Percentiles rank a stretch among this genome's conserved stretches.
These are phyloP conservation scores for Candolleomyces aberdarensis DNA, from an alignment of 768 basidiomycete species.

Conservation along the genomic window DNA sequence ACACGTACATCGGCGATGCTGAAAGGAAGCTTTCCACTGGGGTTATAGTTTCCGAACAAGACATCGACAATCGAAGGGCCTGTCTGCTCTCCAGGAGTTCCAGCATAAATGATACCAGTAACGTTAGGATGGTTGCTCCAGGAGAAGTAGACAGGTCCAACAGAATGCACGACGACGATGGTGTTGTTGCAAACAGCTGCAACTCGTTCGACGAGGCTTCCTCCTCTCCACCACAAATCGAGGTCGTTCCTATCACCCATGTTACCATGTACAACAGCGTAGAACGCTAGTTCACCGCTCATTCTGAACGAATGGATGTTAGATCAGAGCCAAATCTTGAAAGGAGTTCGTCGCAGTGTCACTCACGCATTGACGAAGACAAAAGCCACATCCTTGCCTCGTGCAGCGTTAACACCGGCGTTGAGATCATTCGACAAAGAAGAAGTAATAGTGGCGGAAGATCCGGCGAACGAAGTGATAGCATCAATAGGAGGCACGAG, in stretches of 20 bases:
- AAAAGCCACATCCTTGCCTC: slow-evolving; percentile 51
- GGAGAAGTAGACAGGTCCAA: slow-evolving; percentile 69
- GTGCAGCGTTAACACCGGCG: slow-evolving; percentile 36
- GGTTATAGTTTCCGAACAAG: slow-evolving; percentile 74
- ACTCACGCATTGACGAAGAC: slow-evolving; percentile 59
- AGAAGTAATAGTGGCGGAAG: slow-evolving; percentile 36
- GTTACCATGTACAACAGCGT: slow-evolving; percentile 60
- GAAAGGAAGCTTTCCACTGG: slow-evolving; percentile 67
- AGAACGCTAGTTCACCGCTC: slow-evolving; percentile 53
- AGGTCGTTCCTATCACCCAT: slow-evolving; percentile 59
- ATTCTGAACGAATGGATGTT: slow-evolving; percentile 31
- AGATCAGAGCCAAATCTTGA: slow-evolving; percentile 18
- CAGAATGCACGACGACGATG: slow-evolving; percentile 76
- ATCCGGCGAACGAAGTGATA: slow-evolving; percentile 36
- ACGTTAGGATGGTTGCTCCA: slow-evolving; percentile 80
- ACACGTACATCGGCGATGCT: slow-evolving; percentile 62
- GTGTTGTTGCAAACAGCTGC: slow-evolving; percentile 73
- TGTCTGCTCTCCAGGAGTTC: slow-evolving; percentile 68
- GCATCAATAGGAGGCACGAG: slow-evolving; percentile 46
- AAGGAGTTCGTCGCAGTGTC: neutral
- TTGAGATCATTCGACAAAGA: slow-evolving; percentile 43
- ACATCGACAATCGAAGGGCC: slow-evolving; percentile 78
- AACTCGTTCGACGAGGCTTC: slow-evolving; percentile 47
- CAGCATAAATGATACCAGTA: slow-evolving; percentile 57
- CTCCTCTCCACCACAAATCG: slow-evolving; percentile 55